Percentiles rank a stretch among this genome's conserved stretches.
Conservation (phyloP, 225 moss, liverwort and hornwort genomes). For the Pseudoscleropodium purum region DNA sequence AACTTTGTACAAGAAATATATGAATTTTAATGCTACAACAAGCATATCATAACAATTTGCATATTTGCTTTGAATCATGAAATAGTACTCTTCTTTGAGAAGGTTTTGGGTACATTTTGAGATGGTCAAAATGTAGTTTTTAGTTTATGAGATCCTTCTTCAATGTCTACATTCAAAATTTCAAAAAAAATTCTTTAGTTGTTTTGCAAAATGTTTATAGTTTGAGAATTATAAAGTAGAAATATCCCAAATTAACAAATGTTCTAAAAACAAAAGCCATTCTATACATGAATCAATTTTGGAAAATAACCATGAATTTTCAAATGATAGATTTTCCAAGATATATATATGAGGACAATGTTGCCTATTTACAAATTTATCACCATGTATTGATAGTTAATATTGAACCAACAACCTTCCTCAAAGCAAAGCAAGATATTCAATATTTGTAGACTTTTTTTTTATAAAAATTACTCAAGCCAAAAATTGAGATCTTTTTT, state of each 20-base stretch:
- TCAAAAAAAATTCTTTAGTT: background rate
- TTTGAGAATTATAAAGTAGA: background rate
- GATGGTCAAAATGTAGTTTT: background rate
- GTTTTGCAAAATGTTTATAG: background rate
- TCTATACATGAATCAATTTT: too few species aligned
- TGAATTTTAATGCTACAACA: accelerated
- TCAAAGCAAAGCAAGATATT: background rate
- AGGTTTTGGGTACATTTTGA: background rate
- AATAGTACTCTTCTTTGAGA: background rate
- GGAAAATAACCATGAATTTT: background rate
- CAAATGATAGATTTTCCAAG: background rate
- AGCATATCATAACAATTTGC: background rate
- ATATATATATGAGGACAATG: background rate
- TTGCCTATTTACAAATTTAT: background rate
- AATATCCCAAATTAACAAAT: background rate
- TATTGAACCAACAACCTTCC: background rate
- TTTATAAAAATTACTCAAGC: too few species aligned
- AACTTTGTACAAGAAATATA: background rate
- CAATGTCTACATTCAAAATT: background rate
- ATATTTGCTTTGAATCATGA: background rate
- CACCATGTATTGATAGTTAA: background rate
- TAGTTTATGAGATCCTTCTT: background rate
- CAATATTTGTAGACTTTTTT: too few species aligned
- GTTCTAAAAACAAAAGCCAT: too few species aligned
- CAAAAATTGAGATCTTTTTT: too few species aligned